phyloP scores from a whole-genome alignment of 2,329 filamentous ascomycete species.

The Hymenoscyphus linearis region DNA sequence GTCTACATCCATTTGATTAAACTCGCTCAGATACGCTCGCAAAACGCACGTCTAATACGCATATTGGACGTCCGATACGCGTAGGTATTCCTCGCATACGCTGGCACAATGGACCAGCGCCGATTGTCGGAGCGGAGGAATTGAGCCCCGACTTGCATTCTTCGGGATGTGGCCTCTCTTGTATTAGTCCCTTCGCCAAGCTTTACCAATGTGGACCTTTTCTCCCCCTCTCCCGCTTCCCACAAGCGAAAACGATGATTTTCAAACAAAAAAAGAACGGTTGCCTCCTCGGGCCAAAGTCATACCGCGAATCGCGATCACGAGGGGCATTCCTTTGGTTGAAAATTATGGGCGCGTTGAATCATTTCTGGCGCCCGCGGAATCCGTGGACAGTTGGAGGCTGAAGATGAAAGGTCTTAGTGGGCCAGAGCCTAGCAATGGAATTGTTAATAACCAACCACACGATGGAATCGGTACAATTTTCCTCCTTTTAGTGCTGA shows the following conservation, averaged over 20 bases:
- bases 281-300: not conserved
- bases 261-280: not conserved
- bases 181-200: too few relatives aligned
- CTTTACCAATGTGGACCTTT: not conserved
- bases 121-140: too few relatives aligned
- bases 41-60: too few relatives aligned
- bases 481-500: not conserved
- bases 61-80: too few relatives aligned
- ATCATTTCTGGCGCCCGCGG: not conserved
- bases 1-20: too few relatives aligned
- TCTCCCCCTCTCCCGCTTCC: not conserved
- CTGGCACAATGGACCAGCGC: too few relatives aligned
- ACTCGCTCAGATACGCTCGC: too few relatives aligned
- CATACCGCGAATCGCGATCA: not conserved
- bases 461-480: not conserved
- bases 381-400: not conserved
- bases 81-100: too few relatives aligned
- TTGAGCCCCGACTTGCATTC: too few relatives aligned
- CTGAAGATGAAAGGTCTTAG: not conserved
- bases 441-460: not conserved
- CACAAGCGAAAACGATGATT: not conserved
- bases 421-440: not conserved
- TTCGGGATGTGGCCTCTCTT: too few relatives aligned
- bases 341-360: not conserved
- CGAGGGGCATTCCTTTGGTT: not conserved